phyloP scores from a whole-genome alignment of 2,329 filamentous ascomycete species.

The Microsporum ferrugineum region DNA sequence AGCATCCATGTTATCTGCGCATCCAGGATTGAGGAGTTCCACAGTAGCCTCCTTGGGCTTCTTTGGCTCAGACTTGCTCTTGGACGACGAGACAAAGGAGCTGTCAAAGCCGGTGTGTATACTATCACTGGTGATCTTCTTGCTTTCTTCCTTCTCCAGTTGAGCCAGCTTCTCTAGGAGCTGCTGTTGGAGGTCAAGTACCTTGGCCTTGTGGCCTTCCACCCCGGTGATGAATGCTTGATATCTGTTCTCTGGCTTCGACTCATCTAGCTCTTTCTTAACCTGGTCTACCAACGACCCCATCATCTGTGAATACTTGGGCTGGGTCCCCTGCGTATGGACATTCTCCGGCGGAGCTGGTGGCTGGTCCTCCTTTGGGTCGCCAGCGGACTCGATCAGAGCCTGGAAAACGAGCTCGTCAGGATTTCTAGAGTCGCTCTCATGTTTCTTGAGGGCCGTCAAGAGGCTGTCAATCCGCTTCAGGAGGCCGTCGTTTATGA shows the following conservation, averaged over 20 bases:
- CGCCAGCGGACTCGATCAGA: slow-evolving; percentile 68
- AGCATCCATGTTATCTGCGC: slow-evolving; percentile 24
- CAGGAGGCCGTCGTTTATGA: slow-evolving; percentile 85
- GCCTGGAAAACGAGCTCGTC: slow-evolving; percentile 81
- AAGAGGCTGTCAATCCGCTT: slow-evolving; percentile 72
- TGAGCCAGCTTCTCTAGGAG: slow-evolving; percentile 62
- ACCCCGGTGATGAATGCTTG: slow-evolving; percentile 69
- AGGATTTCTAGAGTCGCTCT: slow-evolving; percentile 51
- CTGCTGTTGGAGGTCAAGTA: slow-evolving; percentile 65
- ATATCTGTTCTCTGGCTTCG: slow-evolving; percentile 57
- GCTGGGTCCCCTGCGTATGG: slow-evolving; percentile 61
- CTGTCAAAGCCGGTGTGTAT: slow-evolving; percentile 85
- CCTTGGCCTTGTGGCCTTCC: slow-evolving; percentile 62
- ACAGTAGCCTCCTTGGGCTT: slow-evolving; percentile 37
- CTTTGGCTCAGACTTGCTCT: slow-evolving; percentile 27
- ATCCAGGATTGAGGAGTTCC: slow-evolving; percentile 64
- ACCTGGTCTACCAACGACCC: slow-evolving; percentile 89
- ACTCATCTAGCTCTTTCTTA: slow-evolving; percentile 68
- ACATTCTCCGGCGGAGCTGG: slow-evolving; percentile 67
- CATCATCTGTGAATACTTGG: slow-evolving; percentile 95
- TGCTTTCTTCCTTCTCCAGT: slow-evolving; percentile 70
- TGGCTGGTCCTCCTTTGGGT: slow-evolving; percentile 60
- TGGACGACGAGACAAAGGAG: slow-evolving; percentile 60
- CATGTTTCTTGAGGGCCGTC: slow-evolving; percentile 60
- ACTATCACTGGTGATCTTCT: slow-evolving; percentile 88